Percentiles rank a stretch among this genome's conserved stretches.
Conservation (phyloP, 73 alveolate genomes). For the Paramecium pentaurelia region DNA sequence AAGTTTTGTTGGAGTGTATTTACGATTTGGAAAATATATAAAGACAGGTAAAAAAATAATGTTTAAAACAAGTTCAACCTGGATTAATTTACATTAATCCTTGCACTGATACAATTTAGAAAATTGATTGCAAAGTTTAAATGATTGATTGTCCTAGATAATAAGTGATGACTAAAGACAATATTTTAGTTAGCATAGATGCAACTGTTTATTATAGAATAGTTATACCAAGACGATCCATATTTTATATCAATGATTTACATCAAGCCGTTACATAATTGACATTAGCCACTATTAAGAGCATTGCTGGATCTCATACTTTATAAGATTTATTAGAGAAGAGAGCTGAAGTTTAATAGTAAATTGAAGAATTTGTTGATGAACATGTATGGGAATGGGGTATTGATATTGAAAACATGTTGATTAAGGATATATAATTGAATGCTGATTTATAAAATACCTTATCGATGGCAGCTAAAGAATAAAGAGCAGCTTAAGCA, state of each 20-base stretch:
- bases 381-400: slow-evolving; percentile 65
- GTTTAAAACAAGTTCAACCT: not conserved
- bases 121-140: slow-evolving; percentile 48
- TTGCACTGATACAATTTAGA: slow-evolving; percentile 33
- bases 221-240: slow-evolving; percentile 42
- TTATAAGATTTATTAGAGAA: slow-evolving; percentile 41
- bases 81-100: slow-evolving; percentile 58
- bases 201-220: slow-evolving; percentile 61
- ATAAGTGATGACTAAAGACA: slow-evolving; percentile 48
- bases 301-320: slow-evolving; percentile 55
- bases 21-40: slow-evolving; percentile 52
- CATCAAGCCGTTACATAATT: slow-evolving; percentile 19
- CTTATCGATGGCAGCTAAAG: slow-evolving; percentile 55
- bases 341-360: slow-evolving; percentile 42
- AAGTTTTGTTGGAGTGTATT: slow-evolving; percentile 37
- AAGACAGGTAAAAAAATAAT: not conserved
- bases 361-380: slow-evolving; percentile 58
- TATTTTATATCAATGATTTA: not conserved
- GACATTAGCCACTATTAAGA: slow-evolving; percentile 49
- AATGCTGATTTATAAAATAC: slow-evolving; percentile 47
- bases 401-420: slow-evolving; percentile 54
- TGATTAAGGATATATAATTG: slow-evolving; percentile 49
- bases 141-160: slow-evolving; percentile 44
- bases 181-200: slow-evolving; percentile 52
- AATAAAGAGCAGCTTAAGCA: slow-evolving; percentile 52